Percentiles rank a stretch among this genome's conserved stretches.
Conservation (phyloP, 2,329 filamentous ascomycete genomes). For the Aspergillus quadricinctus region DNA sequence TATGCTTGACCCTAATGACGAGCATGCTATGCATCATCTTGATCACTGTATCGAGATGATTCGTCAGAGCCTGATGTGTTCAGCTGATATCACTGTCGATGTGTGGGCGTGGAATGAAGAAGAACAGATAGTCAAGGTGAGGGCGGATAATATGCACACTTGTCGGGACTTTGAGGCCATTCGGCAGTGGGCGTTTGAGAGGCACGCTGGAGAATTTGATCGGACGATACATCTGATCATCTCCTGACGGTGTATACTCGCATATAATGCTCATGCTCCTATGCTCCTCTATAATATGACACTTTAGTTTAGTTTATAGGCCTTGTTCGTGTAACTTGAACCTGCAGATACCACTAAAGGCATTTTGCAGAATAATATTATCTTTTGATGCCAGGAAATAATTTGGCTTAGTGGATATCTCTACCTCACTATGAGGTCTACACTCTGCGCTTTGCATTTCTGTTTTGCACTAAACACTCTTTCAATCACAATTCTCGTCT, state of each 20-base stretch:
- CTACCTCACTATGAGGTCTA: background rate
- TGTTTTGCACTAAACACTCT: no score
- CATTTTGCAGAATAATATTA: no score
- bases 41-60: slow-evolving; percentile 15
- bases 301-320: no score
- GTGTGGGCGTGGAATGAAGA: slow-evolving; percentile 7
- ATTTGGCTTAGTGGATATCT: slow-evolving; percentile 2
- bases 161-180: slow-evolving; percentile 15
- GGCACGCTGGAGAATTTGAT: background rate
- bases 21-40: slow-evolving; percentile 6
- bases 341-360: no score
- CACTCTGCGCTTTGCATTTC: background rate
- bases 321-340: no score
- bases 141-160: slow-evolving; percentile 6
- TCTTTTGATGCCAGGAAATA: background rate
- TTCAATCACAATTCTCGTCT: background rate
- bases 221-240: background rate
- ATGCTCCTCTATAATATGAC: no score
- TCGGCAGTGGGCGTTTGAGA: slow-evolving; percentile 6
- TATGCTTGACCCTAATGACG: background rate
- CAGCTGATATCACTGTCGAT: slow-evolving; percentile 7
- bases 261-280: no score
- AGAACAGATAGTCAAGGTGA: background rate
- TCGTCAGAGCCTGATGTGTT: slow-evolving; percentile 17
- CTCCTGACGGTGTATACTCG: no score